Percentiles rank a stretch among this genome's conserved stretches.
Evolutionary conservation across 2,329 filamentous ascomycete species (phyloP).

Genomic region (Sclerotinia spermophila): DNA sequence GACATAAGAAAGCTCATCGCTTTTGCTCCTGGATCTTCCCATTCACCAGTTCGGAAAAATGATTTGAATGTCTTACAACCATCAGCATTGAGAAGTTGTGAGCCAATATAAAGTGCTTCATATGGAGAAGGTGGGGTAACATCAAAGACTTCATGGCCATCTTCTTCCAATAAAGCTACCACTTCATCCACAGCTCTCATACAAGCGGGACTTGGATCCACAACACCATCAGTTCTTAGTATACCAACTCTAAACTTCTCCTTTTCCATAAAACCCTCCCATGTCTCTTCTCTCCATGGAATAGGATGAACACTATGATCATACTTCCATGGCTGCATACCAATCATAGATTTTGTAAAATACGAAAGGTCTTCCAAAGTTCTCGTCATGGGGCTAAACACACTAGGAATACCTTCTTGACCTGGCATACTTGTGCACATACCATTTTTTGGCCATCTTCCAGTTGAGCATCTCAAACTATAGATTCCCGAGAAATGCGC

Average conservation of each 20-base stretch:
- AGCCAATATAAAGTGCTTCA: conserved; percentile 71
- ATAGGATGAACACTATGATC: conserved; percentile 83
- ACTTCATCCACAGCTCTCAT: conserved; percentile 69
- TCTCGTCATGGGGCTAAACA: conserved; percentile 89
- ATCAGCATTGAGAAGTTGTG: conserved; percentile 78
- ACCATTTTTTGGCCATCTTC: conserved; percentile 83
- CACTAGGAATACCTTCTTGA: conserved; percentile 83
- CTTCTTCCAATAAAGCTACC: conserved; percentile 61
- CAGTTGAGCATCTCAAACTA: conserved; percentile 79
- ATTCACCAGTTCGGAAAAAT: conserved; percentile 73
- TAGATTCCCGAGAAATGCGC: conserved; percentile 91
- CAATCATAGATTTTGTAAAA: conserved; percentile 73
- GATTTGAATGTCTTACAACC: conserved; percentile 76
- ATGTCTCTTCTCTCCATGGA: conserved; percentile 65
- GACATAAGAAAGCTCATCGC: conserved; percentile 72
- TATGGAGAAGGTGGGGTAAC: conserved; percentile 67
- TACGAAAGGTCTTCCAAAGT: conserved; percentile 80
- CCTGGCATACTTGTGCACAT: conserved; percentile 86
- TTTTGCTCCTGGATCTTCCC: conserved; percentile 71
- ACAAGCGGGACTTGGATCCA: conserved; percentile 84
- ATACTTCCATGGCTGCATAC: conserved; percentile 85
- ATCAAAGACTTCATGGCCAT: conserved; percentile 72
- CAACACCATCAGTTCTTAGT: conserved; percentile 74
- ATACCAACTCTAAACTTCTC: conserved; percentile 69
- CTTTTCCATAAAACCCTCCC: conserved; percentile 57